phyloP scores from a whole-genome alignment of 2,329 filamentous ascomycete species.

The Rhexocercosporidium sp. region DNA sequence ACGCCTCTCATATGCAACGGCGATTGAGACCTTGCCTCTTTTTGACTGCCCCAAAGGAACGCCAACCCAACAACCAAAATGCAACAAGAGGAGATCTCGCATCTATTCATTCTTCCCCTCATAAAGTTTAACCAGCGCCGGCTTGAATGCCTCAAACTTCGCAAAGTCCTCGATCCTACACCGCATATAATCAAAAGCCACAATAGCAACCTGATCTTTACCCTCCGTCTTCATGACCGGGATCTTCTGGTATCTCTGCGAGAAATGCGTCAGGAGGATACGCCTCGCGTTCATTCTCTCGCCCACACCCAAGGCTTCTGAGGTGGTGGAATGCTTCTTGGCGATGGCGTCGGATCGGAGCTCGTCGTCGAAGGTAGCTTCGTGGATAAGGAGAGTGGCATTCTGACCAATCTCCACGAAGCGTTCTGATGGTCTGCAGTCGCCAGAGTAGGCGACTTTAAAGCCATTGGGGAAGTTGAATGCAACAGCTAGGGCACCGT shows the following conservation, averaged over 20 bases:
- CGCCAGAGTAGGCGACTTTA: constrained; percentile 91
- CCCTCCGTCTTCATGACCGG: constrained; percentile 47
- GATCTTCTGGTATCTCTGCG: constrained; percentile 76
- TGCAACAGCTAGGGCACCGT: constrained; percentile 75
- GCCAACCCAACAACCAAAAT: not conserved
- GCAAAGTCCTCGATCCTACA: constrained; percentile 74
- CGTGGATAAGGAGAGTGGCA: constrained; percentile 87
- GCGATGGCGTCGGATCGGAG: constrained; percentile 76
- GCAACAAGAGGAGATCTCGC: not conserved
- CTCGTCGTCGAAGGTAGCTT: constrained; percentile 94
- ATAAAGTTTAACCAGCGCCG: constrained; percentile 63
- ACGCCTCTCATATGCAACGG: constrained; percentile 12
- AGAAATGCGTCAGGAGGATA: constrained; percentile 91
- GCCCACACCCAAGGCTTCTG: constrained; percentile 82
- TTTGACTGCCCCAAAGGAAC: not conserved
- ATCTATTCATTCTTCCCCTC: constrained; percentile 43
- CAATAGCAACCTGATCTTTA: constrained; percentile 66
- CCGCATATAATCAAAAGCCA: constrained; percentile 82
- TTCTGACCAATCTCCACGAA: constrained; percentile 76
- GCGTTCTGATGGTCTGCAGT: constrained; percentile 77
- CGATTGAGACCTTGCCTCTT: not conserved
- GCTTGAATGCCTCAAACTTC: constrained; percentile 66
- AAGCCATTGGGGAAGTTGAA: constrained; percentile 81
- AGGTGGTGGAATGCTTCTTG: constrained; percentile 90
- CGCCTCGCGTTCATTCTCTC: constrained; percentile 78